Base-by-base conservation (phyloP, 306 rosid species). In the Abrus precatorius region DNA sequence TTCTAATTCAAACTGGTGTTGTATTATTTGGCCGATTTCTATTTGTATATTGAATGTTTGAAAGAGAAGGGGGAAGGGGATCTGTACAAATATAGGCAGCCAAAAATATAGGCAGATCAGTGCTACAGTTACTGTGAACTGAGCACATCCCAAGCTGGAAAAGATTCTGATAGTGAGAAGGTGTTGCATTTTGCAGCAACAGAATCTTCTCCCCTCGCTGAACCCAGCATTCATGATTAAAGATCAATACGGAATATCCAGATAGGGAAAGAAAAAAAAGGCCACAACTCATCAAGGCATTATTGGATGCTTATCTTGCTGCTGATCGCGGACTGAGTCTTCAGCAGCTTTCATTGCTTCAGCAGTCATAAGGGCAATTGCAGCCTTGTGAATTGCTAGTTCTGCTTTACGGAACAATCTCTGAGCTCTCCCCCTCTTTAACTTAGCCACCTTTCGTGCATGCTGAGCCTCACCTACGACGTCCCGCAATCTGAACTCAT, bases 341-440 rank as follows among this genome's bases (percentile, higher is more conserved):
- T 86, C 87, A 0, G 87, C 81, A 59, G 90, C 90, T 66, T 90
- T 89, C 75, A 86, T 90, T 30, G 97, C 97, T 85, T 96, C 99
- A 12, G 98, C 98, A 60, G 89, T 90, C 98, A 90, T 92, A 72
- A 96, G 91, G 77, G 97, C 94, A 85, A 69, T 88, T 84, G 87
- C 89, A 47, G 99, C 97, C 88, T 81, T 92, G 86, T 96, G 98
- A 79, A 92, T 90, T 33, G 97, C 97, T 14, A 89, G 69, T 77
- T 96, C 99, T 45, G 99, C 98, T 83, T 88, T 82, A 87, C 77
- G 84, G 8, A 79, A 85, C 91, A 96, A 78, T 69, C 90, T 84
- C 54, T 85, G 85, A 75, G 98, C 99, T 62, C 80, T 89, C 30
- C 86, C 91, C 67, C 97, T 88, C 86, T 92, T 92, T 29, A 81